Evolutionary conservation across 176 grass and related monocot genomes (phyloP).

Genomic region (Oryza australiensis): DNA sequence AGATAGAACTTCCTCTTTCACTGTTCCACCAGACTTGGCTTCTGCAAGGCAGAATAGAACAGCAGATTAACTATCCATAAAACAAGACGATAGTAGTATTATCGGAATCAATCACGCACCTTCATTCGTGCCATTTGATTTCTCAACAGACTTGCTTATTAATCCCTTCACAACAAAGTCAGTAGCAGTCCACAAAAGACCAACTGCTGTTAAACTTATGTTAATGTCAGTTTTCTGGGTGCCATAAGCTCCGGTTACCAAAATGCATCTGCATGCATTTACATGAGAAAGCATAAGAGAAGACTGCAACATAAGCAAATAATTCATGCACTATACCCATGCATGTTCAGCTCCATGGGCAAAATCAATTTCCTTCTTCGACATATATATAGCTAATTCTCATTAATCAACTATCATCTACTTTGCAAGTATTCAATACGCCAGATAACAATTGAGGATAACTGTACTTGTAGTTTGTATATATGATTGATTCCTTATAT

Average conservation of each 20-base stretch:
- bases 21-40: slow-evolving; percentile 18
- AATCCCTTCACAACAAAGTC: slow-evolving; percentile 97
- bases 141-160: slow-evolving; percentile 53
- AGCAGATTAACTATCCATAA: slow-evolving; percentile 29
- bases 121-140: slow-evolving; percentile 45
- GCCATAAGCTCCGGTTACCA: slow-evolving; percentile 90
- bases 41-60: slow-evolving; percentile 46
- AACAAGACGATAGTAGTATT: slow-evolving; percentile 30
- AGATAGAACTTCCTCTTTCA: slow-evolving; percentile 8
- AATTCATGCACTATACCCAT: slow-evolving; percentile 10
- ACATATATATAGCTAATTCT: not conserved
- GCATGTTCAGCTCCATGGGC: not conserved
- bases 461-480: slow-evolving; percentile 19
- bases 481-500: not conserved
- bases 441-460: not conserved
- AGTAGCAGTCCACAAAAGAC: slow-evolving; percentile 92
- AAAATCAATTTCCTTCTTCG: not conserved
- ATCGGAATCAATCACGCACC: slow-evolving; percentile 36
- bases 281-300: slow-evolving; percentile 44
- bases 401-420: slow-evolving; percentile 6
- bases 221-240: slow-evolving; percentile 93
- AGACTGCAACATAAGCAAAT: slow-evolving; percentile 13
- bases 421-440: not conserved
- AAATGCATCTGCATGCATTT: slow-evolving; percentile 79
- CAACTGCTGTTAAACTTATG: slow-evolving; percentile 98